These are phyloP conservation scores for Amborella trichopoda DNA, from an alignment of 164 flowering plant species.

Conservation along the genomic window DNA sequence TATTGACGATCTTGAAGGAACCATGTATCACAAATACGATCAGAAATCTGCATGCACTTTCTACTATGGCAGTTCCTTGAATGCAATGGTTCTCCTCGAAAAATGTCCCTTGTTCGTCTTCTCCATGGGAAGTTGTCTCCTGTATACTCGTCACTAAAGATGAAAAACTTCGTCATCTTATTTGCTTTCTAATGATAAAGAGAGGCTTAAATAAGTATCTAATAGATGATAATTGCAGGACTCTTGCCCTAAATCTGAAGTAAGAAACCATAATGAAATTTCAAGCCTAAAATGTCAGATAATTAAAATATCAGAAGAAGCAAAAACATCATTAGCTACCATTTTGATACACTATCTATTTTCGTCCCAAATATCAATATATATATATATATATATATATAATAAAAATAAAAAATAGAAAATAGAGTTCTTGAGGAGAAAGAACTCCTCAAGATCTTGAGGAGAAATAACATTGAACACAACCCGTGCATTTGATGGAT, in stretches of 20 bases:
- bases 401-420: too few relatives aligned
- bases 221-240: background rate
- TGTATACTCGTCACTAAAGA: slow-evolving; percentile 50
- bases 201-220: background rate
- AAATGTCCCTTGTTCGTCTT: slow-evolving; percentile 30
- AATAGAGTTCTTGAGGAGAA: too few relatives aligned
- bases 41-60: slow-evolving; percentile 16
- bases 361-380: too few relatives aligned
- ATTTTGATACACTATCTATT: background rate
- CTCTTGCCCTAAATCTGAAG: background rate
- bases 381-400: too few relatives aligned
- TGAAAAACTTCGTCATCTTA: slow-evolving; percentile 4
- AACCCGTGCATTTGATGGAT: too few relatives aligned
- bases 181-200: background rate
- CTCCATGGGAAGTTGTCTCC: slow-evolving; percentile 43
- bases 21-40: slow-evolving; percentile 19
- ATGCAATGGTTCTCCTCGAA: slow-evolving; percentile 19
- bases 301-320: background rate
- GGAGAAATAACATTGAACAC: too few relatives aligned
- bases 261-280: background rate
- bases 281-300: background rate
- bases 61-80: slow-evolving; percentile 27
- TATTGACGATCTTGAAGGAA: slow-evolving; percentile 24
- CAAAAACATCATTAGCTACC: background rate
- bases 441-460: too few relatives aligned